phyloP scores from a whole-genome alignment of 2,329 filamentous ascomycete genomes.

The Fusarium nurragi region DNA sequence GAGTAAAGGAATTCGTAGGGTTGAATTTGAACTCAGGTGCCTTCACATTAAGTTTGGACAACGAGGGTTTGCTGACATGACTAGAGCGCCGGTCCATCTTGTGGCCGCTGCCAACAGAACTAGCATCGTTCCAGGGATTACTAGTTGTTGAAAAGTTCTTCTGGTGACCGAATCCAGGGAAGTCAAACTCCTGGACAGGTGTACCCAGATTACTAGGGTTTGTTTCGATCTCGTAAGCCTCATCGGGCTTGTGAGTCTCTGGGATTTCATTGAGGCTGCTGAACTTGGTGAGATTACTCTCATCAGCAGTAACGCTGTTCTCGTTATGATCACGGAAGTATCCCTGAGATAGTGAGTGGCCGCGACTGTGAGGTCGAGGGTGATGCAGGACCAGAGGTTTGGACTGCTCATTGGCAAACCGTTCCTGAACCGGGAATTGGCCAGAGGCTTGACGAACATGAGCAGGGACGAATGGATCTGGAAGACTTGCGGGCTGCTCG shows the following conservation, averaged over 20 bases:
- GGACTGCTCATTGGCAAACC: slow-evolving; percentile 63
- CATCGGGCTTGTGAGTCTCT: slow-evolving; percentile 56
- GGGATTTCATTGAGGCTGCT: slow-evolving; percentile 54
- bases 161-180: slow-evolving; percentile 60
- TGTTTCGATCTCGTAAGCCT: slow-evolving; percentile 74
- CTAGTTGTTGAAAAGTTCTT: slow-evolving; percentile 65
- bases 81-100: slow-evolving; percentile 54
- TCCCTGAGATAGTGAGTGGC: slow-evolving; percentile 75
- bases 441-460: slow-evolving; percentile 58
- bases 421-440: slow-evolving; percentile 59
- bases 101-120: slow-evolving; percentile 49
- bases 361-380: slow-evolving; percentile 77
- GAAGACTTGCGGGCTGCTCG: slow-evolving; percentile 36
- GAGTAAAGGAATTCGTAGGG: slow-evolving; percentile 52
- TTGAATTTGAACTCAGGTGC: slow-evolving; percentile 90
- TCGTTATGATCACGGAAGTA: slow-evolving; percentile 66
- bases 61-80: slow-evolving; percentile 74
- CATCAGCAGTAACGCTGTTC: slow-evolving; percentile 47
- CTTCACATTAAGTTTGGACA: slow-evolving; percentile 86
- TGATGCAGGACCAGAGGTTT: slow-evolving; percentile 72
- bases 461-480: slow-evolving; percentile 40
- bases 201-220: slow-evolving; percentile 78
- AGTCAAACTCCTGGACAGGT: slow-evolving; percentile 63
- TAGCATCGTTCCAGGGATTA: slow-evolving; percentile 70
- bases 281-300: slow-evolving; percentile 43